Conservation (phyloP, 2,329 filamentous ascomycete genomes). For the Torrubiella hemipterigena region DNA sequence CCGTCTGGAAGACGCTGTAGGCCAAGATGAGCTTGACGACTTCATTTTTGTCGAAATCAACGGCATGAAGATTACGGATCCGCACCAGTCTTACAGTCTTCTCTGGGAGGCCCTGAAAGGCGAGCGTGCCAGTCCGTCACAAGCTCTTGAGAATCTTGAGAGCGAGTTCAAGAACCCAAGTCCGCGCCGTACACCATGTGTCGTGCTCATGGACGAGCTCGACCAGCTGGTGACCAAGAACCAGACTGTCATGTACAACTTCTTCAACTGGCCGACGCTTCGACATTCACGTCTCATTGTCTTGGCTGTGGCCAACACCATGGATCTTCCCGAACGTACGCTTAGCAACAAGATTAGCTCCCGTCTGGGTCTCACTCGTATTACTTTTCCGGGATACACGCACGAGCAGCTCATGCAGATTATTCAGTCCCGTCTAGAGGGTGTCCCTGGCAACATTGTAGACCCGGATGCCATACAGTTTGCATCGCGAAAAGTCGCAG, state of each 20-base stretch:
- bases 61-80: slow-evolving; percentile 98
- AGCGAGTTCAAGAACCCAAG: slow-evolving; percentile 87
- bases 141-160: slow-evolving; percentile 83
- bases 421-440: slow-evolving; percentile 84
- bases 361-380: slow-evolving; percentile 74
- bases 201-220: slow-evolving; percentile 96
- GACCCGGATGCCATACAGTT: slow-evolving; percentile 92
- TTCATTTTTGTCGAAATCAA: slow-evolving; percentile 99
- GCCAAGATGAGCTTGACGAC: slow-evolving; percentile 85
- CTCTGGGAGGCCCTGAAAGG: slow-evolving; percentile 94
- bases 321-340: slow-evolving; percentile 93
- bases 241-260: slow-evolving; percentile 99
- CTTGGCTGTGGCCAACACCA: slow-evolving; percentile 94
- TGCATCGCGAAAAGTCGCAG: slow-evolving; percentile 89
- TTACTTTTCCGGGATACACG: slow-evolving; percentile 94
- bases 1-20: slow-evolving; percentile 76
- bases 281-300: slow-evolving; percentile 90
- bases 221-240: slow-evolving; percentile 97
- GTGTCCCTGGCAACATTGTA: slow-evolving; percentile 80
- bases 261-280: slow-evolving; percentile 97
- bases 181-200: slow-evolving; percentile 82
- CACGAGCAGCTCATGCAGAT: slow-evolving; percentile 97
- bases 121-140: slow-evolving; percentile 81
- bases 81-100: slow-evolving; percentile 88
- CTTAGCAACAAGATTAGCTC: slow-evolving; percentile 98